phyloP scores from a whole-genome alignment of 1,284 basidiomycete genomes.

The Farysia itapuensis region DNA sequence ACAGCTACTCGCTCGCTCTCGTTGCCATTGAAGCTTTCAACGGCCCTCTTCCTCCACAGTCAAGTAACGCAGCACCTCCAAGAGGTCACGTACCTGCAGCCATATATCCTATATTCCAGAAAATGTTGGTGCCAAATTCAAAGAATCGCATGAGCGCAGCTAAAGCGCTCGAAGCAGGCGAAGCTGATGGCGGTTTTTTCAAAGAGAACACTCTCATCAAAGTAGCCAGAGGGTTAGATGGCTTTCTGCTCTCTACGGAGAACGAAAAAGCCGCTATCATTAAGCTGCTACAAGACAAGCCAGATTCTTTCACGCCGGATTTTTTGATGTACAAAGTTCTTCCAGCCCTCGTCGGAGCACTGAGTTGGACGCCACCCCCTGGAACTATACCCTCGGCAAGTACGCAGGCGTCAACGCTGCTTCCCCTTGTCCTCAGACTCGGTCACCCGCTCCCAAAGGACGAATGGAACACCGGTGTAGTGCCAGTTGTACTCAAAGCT shows the following conservation, averaged over 20 bases:
- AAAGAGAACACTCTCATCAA: slow-evolving; percentile 78
- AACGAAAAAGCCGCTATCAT: slow-evolving; percentile 70
- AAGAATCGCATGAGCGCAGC: slow-evolving; percentile 72
- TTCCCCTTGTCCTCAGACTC: slow-evolving; percentile 53
- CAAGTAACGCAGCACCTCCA: slow-evolving; percentile 71
- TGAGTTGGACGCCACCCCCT: slow-evolving; percentile 21
- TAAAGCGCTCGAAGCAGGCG: slow-evolving; percentile 49
- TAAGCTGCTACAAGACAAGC: slow-evolving; percentile 54
- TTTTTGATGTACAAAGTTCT: slow-evolving; percentile 84
- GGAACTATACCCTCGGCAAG: slow-evolving; percentile 34
- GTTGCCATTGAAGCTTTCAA: slow-evolving; percentile 53
- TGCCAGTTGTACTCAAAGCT: slow-evolving; percentile 45
- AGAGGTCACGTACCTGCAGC: slow-evolving; percentile 76
- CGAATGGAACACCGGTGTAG: slow-evolving; percentile 40
- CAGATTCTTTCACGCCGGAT: slow-evolving; percentile 70
- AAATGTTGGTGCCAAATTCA: slow-evolving; percentile 82
- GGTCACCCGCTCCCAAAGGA: slow-evolving; percentile 36
- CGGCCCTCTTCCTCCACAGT: slow-evolving; percentile 63
- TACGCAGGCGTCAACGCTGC: slow-evolving; percentile 31
- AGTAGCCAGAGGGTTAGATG: slow-evolving; percentile 81
- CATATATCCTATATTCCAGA: slow-evolving; percentile 81
- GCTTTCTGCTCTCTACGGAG: slow-evolving; percentile 81
- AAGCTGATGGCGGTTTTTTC: slow-evolving; percentile 72
- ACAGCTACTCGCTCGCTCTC: slow-evolving; percentile 50
- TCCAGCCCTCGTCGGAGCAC: slow-evolving; percentile 82